Evolutionary conservation across 1,284 basidiomycete species (phyloP), one percentile per base, ranked within the genome.

Genomic region (Neonothopanus nambi): DNA sequence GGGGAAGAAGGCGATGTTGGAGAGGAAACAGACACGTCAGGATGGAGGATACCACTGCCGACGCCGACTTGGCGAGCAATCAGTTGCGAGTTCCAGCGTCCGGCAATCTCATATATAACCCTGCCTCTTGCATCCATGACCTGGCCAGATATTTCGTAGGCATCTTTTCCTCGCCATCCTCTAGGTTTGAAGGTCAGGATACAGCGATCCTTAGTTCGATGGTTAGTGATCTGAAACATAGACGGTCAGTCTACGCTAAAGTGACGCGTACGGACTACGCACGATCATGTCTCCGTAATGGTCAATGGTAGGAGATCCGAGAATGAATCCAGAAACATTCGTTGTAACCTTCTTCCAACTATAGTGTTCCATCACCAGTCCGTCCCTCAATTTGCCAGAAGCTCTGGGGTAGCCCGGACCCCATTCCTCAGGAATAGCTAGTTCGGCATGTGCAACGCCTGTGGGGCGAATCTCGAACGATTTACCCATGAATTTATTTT

Each of bases 311-410:
- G 95, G 94, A 21, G 84, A 87, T 5, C 95, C 96, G 38, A 96
- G 79, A 61, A 98, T 94, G 66, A 98, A 98, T 24, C 95, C 95
- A 8, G 93, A 95, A 6, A 97, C 81, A 58, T 89, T 92, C 24
- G 94, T 95, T 11, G 91, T 95, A 24, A 96, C 94, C 71, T 98
- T 98, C 74, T 95, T 95, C 92, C 93, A 97, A 45, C 85, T 89
- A 66, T 89, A 95, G 67, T 95, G 93, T 62, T 93, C 91, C 3
- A 85, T 72, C 8, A 90, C 82, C 62, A 82, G 84, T 15, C 77
- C 81, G 48, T 73, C 66, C 2, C 70, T 60, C 37, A 60, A 58
- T 51, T 64, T 65, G 2, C 72, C 72, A 21, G 70, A 70, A 1
- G 78, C 78, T 61, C 74, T 80, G 1, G 84, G 86, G 61, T 89